phyloP scores from a whole-genome alignment of 805 yeast genomes.

The Pichia paraexigua region DNA sequence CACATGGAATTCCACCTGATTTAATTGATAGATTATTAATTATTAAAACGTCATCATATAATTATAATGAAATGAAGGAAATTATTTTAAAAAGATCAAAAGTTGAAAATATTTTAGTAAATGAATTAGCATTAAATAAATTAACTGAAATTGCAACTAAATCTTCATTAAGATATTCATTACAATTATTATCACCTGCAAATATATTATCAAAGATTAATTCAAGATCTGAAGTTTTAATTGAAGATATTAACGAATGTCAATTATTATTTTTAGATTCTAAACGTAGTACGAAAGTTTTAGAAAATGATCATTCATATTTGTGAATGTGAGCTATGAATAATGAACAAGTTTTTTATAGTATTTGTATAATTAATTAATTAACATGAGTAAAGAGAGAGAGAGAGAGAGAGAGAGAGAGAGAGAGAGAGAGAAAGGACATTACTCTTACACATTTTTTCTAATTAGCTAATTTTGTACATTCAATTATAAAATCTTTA shows the following conservation, averaged over 20 bases:
- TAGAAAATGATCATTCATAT: slow-evolving; percentile 44
- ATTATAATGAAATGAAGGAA: slow-evolving; percentile 74
- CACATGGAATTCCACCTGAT: slow-evolving; percentile 97
- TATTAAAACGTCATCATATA: slow-evolving; percentile 75
- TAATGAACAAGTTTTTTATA: too few relatives aligned
- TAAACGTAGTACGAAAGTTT: slow-evolving; percentile 78
- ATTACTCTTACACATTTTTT: neutral
- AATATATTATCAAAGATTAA: slow-evolving; percentile 71
- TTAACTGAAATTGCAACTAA: slow-evolving; percentile 85
- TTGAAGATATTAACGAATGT: slow-evolving; percentile 84
- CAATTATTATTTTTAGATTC: slow-evolving; percentile 84
- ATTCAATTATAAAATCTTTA: slow-evolving; percentile 57
- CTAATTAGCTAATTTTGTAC: slow-evolving; percentile 39
- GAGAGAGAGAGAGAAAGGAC: too few relatives aligned
- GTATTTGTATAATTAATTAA: slow-evolving; percentile 10
- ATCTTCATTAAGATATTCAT: slow-evolving; percentile 85
- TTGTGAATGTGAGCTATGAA: too few relatives aligned
- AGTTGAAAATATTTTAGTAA: slow-evolving; percentile 85
- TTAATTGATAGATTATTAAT: slow-evolving; percentile 89
- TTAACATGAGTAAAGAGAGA: too few relatives aligned
- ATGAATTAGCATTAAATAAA: slow-evolving; percentile 75
- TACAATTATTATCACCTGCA: slow-evolving; percentile 85
- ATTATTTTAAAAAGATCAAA: slow-evolving; percentile 85
- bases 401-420: too few relatives aligned
- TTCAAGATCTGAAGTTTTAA: slow-evolving; percentile 55